A percentile compares a stretch with the other conserved stretches of the same genome.
phyloP scores from a whole-genome alignment of 352 stramenopile genomes.

The Globisporangium mamillatum region DNA sequence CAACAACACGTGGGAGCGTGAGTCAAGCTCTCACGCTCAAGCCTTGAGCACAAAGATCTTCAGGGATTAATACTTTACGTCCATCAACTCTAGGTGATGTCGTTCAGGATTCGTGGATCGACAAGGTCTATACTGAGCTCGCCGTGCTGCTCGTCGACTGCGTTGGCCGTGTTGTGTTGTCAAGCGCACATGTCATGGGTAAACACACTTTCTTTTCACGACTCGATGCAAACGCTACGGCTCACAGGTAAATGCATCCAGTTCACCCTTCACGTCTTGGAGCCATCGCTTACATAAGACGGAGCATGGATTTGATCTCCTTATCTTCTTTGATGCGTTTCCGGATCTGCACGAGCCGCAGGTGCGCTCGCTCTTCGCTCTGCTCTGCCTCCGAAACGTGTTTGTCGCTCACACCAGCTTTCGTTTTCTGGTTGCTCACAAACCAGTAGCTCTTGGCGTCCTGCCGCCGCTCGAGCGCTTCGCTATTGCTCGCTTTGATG shows the following conservation, averaged over 20 bases:
- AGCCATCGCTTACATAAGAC: constrained; percentile 35
- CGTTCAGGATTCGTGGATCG: no score
- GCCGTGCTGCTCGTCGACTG: no score
- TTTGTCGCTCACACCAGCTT: constrained; percentile 24
- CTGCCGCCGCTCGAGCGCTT: constrained; percentile 37
- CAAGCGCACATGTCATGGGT: no score
- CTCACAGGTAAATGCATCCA: background rate
- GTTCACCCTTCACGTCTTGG: background rate
- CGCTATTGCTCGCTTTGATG: constrained; percentile 33
- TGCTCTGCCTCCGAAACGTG: constrained; percentile 13
- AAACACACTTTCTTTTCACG: no score
- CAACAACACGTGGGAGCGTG: no score
- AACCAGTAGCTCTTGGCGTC: constrained; percentile 74
- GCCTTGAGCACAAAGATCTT: no score
- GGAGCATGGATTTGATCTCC: constrained; percentile 66
- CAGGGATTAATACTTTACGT: no score
- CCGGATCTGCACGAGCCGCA: constrained; percentile 23
- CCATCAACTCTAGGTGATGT: no score
- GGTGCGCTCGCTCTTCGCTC: constrained; percentile 20
- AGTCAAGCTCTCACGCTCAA: no score
- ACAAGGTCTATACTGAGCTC: no score
- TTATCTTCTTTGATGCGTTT: constrained; percentile 60
- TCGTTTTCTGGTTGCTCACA: constrained; percentile 50
- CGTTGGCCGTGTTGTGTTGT: no score
- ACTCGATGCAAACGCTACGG: no score